Evolutionary conservation across 768 basidiomycete species (phyloP), one percentile per base, ranked within the genome.

Genomic region (Rhodosporidiobolus sp.): DNA sequence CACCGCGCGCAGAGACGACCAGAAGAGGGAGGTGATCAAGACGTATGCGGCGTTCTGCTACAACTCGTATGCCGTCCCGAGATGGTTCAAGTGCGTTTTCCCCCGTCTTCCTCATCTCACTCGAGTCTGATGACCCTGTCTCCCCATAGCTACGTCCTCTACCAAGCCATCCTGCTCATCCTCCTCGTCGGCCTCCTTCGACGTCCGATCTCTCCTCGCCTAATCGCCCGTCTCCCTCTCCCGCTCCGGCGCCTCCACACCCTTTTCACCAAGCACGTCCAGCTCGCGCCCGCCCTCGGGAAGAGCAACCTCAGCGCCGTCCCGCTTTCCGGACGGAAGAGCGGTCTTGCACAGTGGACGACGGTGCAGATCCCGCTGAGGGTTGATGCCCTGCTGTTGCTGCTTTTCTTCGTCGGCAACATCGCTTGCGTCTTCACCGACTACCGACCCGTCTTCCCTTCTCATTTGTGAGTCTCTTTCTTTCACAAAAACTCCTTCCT

Each of bases 331-430:
- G 16, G 17, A 34, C 6, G 9, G 26, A 64, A 64, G 35, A 38
- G 50, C 26, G 6, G 28, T 4, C 24, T 56, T 3, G 53, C 54
- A 8, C 2, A 5, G 10, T 66, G 65, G 65, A 49, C 57, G 16
- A 66, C 54, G 5, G 32, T 66, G 32, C 65, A 66, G 46, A 26
- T 66, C 20, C 65, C 65, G 45, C 34, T 66, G 32, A 57, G 55
- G 55, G 19, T 38, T 35, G 24, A 48, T 1, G 50, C n/a, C 9
- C 19, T 58, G 11, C 24, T 66, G 14, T 12, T 66, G 12, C 5
- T 12, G 6, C 1, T 34, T 3, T 66, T 22, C 57, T 5, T 49
- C 22, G 8, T 28, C 10, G 55, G 16, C 1, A 66, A 48, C 48
- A 0, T 38, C 14, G 8, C 28, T 19, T 34, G 57, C 3, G 30